Evolutionary conservation across 108 stramenopile species (phyloP).

Genomic region (Asterionellopsis glacialis): DNA sequence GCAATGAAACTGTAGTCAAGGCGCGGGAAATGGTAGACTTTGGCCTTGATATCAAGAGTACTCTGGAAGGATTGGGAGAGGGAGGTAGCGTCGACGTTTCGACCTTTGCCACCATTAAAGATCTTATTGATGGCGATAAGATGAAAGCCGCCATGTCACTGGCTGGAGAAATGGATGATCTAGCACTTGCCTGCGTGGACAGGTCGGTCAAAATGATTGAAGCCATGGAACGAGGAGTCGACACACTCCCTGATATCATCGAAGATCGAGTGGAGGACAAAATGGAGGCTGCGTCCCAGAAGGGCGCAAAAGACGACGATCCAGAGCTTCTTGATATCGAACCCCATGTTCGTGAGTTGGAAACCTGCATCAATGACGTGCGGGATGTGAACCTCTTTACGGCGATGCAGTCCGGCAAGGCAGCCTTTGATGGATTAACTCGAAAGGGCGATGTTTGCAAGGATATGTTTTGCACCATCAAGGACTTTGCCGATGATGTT

Average conservation of each 20-base stretch:
- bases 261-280: no score
- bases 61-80: conserved; percentile 13
- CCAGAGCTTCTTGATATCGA: conserved; percentile 14
- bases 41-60: conserved; percentile 9
- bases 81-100: conserved; percentile 12
- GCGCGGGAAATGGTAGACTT: conserved; percentile 20
- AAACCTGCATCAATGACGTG: conserved; percentile 35
- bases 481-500: conserved; percentile 26
- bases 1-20: conserved; percentile 12
- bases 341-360: conserved; percentile 32
- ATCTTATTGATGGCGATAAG: conserved; percentile 18
- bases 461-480: conserved; percentile 30
- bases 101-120: conserved; percentile 5
- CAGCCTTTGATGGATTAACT: conserved; percentile 35
- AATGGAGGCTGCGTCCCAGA: no score
- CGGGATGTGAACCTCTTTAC: conserved; percentile 35
- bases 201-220: conserved; percentile 33
- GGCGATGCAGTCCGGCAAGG: conserved; percentile 32
- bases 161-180: conserved; percentile 40
- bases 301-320: no score
- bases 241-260: conserved; percentile 24
- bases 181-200: conserved; percentile 16
- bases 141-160: conserved; percentile 29
- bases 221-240: conserved; percentile 25
- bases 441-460: conserved; percentile 28